Evolutionary conservation across 306 rosid species (phyloP), one percentile per base, ranked within the genome.

Genomic region (Vigna hirtella): DNA sequence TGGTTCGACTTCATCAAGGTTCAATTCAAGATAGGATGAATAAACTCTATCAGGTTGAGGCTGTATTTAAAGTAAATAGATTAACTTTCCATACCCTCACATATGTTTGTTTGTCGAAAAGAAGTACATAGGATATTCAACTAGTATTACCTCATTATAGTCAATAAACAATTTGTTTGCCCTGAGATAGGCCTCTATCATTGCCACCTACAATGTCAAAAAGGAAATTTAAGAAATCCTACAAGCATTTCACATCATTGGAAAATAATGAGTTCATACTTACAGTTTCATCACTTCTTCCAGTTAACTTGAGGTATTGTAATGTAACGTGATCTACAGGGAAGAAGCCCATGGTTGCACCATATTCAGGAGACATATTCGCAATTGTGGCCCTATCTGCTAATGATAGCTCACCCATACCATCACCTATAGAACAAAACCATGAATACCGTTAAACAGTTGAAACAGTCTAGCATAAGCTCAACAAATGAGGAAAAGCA

Each of bases 281-380:
- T 82, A 93, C 98, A 64, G 97, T 93, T 82, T 93, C 96, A 40
- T 91, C 96, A 72, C 92, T 90, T 85, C 97, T 87, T 73, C 98
- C 96, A 26, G 97, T 93, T 83, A 93, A 85, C 74, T 86, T 91
- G 73, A 93, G 97, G 88, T 93, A 93, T 66, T 93, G 92, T 67
- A 93, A 87, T 50, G 98, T 93, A 73, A 93, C 97, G 58, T 86
- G 91, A 82, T 91, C 98, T 7, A 93, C 98, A 40, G 97, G 97
- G 86, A 93, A 93, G 96, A 91, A 93, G 18, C 97, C 98, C 98
- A 93, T 91, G 61, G 98, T 93, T 73, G 98, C 98, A 77, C 98
- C 98, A 87, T 93, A 93, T 61, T 93, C 98, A 5, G 98, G 98
- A 76, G 98, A 88, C 97, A 93, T 93, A 63, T 93, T 93, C 69